Evolutionary conservation across 805 yeast species (phyloP).

Genomic region (Sungouiozyma ichnusensis): DNA sequence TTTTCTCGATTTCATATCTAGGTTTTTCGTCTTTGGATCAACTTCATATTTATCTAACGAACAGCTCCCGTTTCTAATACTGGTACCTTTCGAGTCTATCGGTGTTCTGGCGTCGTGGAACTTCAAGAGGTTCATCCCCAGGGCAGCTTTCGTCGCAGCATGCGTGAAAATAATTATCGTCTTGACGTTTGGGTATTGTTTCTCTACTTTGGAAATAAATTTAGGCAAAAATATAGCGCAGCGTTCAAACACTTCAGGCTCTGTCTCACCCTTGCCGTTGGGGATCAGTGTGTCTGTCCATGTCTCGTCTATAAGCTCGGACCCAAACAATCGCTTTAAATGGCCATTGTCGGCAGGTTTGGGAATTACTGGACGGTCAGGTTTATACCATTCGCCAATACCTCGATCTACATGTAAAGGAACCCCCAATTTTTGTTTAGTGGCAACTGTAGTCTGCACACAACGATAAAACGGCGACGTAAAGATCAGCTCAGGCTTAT

Average conservation of each 20-base stretch:
- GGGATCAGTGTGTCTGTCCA: conserved; percentile 56
- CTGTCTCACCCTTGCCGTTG: conserved; percentile 60
- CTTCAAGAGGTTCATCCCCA: conserved; percentile 69
- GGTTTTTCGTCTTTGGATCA: conserved; percentile 6
- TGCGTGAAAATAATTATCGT: conserved; percentile 69
- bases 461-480: conserved; percentile 89
- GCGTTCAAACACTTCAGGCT: conserved; percentile 55
- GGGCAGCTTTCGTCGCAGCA: conserved; percentile 87
- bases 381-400: conserved; percentile 86
- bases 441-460: conserved; percentile 69
- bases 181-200: conserved; percentile 46
- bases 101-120: conserved; percentile 43
- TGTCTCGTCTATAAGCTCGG: conserved; percentile 28
- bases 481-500: conserved; percentile 57
- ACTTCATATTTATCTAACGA: conserved; percentile 56
- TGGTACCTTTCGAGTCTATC: conserved; percentile 36
- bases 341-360: conserved; percentile 48
- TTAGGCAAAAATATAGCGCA: conserved; percentile 42
- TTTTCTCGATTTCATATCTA: conserved; percentile 18
- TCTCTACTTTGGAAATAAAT: conserved; percentile 51
- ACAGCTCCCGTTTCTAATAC: conserved; percentile 72
- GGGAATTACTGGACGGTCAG: conserved; percentile 60
- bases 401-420: conserved; percentile 69
- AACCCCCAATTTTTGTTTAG: conserved; percentile 47
- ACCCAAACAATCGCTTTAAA: conserved; percentile 45